These are phyloP conservation scores for Oidiodendron maius DNA, from an alignment of 495 filamentous ascomycete species.

Conservation along the genomic window DNA sequence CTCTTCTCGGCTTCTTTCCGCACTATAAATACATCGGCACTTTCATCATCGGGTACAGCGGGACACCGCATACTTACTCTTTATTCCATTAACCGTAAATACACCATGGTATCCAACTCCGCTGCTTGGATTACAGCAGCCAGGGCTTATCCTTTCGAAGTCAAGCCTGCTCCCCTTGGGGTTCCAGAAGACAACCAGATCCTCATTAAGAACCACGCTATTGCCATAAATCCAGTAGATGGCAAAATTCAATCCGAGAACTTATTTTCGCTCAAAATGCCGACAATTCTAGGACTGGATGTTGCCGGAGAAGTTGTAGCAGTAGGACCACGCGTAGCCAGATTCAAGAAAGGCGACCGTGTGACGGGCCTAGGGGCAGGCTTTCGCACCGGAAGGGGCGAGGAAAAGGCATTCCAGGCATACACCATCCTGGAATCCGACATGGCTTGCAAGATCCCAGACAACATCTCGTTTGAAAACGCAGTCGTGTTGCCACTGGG, in stretches of 20 bases:
- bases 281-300: constrained; percentile 44
- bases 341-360: constrained; percentile 39
- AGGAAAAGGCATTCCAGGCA: constrained; percentile 34
- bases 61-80: too few relatives aligned
- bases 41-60: too few relatives aligned
- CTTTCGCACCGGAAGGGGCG: background rate
- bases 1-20: too few relatives aligned
- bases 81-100: background rate
- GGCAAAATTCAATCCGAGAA: constrained; percentile 3
- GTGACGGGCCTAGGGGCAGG: constrained; percentile 27
- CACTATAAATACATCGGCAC: too few relatives aligned
- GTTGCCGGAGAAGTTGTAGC: constrained; percentile 37
- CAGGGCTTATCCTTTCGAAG: background rate
- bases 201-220: constrained; percentile 11
- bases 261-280: constrained; percentile 31
- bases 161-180: constrained; percentile 4
- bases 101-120: constrained; percentile 9
- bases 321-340: constrained; percentile 32
- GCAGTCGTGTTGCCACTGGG: constrained; percentile 48
- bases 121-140: constrained; percentile 8
- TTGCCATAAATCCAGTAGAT: constrained; percentile 18
- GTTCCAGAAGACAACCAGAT: constrained; percentile 5
- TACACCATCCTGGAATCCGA: constrained; percentile 36
- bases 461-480: constrained; percentile 35
- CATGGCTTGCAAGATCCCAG: constrained; percentile 40